Base-by-base conservation (phyloP, 2,329 filamentous ascomycete genomes). In the Colletotrichum godetiae region DNA sequence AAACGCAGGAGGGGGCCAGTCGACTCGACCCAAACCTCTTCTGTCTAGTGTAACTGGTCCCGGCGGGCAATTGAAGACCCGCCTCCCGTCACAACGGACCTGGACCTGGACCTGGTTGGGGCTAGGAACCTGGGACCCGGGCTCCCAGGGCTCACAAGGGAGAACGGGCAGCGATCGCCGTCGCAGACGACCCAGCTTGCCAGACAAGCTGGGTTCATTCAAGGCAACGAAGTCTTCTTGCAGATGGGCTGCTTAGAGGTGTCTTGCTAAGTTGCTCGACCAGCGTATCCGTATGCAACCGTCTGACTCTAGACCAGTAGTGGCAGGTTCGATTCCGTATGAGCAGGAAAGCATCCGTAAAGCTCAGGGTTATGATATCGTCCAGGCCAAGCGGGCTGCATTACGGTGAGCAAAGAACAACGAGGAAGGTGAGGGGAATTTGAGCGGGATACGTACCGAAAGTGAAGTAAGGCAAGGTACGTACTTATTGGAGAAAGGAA, bases 121-220 rank as follows among this genome's bases (percentile, higher is more conserved):
- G 52, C 59, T 61, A 53, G 27, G 42, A 65, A 58, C 60, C 42
- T 73, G 71, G 72, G 46, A 63, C 62, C 62, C 62, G 72, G 67
- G 68, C 62, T 57, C 66, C 62, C 62, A 27, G 60, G 68, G 67
- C 56, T 65, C 37, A 72, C 27, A 58, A 35, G 49, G 63, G 62
- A 58, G 57, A 72, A 65, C 71, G 67, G 67, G 46, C 57, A 65
- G 60, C 61, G 71, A 73, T 73, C 71, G 60, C 57, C 67, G 71
- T 33, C 71, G 67, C 71, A 71, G 56, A 66, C 19, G n/a, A 27
- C 56, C 71, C 49, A 29, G 27, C 27, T 29, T 29, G 27, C 4
- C 27, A 62, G 60, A 42, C 37, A 42, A 42, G 37, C 37, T 15
- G 13, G 37, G 55, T 56, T 56, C 56, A 22, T 42, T 65, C 37